Evolutionary conservation across 192 early-diverging fungal genomes (phyloP).

Genomic region (Rhizophlyctis rosea): DNA sequence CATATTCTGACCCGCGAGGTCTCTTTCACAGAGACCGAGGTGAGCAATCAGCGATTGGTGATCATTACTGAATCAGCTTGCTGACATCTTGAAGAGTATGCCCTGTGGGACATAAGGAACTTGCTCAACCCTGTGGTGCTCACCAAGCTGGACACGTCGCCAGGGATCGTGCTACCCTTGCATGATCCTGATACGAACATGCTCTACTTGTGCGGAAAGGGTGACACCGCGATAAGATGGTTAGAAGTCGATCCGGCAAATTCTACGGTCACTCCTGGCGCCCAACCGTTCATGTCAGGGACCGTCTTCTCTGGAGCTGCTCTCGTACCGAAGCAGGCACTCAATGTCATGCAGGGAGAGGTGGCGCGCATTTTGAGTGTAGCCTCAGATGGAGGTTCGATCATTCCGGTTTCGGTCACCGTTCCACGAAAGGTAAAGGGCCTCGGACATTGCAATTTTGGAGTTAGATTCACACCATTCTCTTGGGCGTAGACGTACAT

Average conservation of each 20-base stretch:
- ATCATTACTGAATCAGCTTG: too few species aligned
- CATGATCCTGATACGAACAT: constrained; percentile 81
- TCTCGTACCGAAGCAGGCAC: constrained; percentile 62
- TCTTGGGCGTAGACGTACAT: too few species aligned
- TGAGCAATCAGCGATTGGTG: not conserved
- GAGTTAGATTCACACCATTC: too few species aligned
- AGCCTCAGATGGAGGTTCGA: constrained; percentile 50
- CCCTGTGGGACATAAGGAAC: constrained; percentile 74
- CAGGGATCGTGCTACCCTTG: constrained; percentile 67
- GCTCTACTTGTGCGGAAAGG: constrained; percentile 67
- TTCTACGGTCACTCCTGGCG: constrained; percentile 44
- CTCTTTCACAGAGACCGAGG: not conserved
- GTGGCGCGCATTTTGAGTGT: constrained; percentile 55
- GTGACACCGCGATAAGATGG: constrained; percentile 69
- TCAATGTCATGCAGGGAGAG: constrained; percentile 61
- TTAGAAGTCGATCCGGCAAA: constrained; percentile 45
- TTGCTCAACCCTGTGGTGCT: constrained; percentile 56
- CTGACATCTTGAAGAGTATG: too few species aligned
- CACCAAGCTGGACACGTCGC: constrained; percentile 62
- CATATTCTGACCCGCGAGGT: not conserved
- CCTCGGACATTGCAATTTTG: too few species aligned
- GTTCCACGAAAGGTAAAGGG: constrained; percentile 76
- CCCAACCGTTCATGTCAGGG: constrained; percentile 41
- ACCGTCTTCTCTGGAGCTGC: constrained; percentile 54
- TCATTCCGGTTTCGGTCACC: constrained; percentile 67